These are phyloP conservation scores for Crithidia bombi DNA, from an alignment of 208 protist genomes.

Conservation along the genomic window DNA sequence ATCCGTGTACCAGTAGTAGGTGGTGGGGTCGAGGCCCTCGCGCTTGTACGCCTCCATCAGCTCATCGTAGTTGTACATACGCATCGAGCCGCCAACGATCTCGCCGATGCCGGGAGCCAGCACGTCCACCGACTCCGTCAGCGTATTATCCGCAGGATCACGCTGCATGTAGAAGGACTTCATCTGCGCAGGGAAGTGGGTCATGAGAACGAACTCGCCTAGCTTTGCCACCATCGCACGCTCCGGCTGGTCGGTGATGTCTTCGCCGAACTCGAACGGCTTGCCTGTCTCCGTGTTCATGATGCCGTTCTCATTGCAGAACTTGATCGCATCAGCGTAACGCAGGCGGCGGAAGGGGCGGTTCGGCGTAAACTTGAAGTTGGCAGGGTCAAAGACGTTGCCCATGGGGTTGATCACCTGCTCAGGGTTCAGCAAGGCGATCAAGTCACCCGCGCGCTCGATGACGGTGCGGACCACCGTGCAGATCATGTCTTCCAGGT, in stretches of 20 bases:
- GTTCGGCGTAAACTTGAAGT: conserved; percentile 91
- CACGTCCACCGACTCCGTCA: conserved; percentile 96
- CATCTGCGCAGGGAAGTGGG: conserved; percentile 96
- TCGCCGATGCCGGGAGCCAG: conserved; percentile 98
- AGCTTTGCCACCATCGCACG: conserved; percentile 97
- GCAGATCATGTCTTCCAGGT: conserved; percentile 96
- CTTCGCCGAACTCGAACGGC: conserved; percentile 95
- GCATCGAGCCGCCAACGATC: conserved; percentile 98
- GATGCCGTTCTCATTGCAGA: conserved; percentile 95
- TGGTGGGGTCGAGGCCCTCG: conserved; percentile 94
- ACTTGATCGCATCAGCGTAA: conserved; percentile 97
- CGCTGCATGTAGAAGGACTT: conserved; percentile 99
- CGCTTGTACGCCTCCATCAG: conserved; percentile 93
- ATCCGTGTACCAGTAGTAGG: conserved; percentile 99
- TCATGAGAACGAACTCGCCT: conserved; percentile 97
- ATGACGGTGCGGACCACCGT: conserved; percentile 87
- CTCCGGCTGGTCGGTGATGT: conserved; percentile 98
- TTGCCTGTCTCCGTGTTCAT: conserved; percentile 91
- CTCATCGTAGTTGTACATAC: conserved; percentile 95
- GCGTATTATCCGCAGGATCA: conserved; percentile 69
- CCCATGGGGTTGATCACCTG: conserved; percentile 71
- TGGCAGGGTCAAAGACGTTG: conserved; percentile 63
- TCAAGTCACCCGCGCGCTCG: conserved; percentile 66
- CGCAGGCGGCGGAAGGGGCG: conserved; percentile 96
- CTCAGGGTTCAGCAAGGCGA: conserved; percentile 93